Conservation (phyloP, 768 basidiomycete genomes). For the Leccinum subtestaceum region DNA sequence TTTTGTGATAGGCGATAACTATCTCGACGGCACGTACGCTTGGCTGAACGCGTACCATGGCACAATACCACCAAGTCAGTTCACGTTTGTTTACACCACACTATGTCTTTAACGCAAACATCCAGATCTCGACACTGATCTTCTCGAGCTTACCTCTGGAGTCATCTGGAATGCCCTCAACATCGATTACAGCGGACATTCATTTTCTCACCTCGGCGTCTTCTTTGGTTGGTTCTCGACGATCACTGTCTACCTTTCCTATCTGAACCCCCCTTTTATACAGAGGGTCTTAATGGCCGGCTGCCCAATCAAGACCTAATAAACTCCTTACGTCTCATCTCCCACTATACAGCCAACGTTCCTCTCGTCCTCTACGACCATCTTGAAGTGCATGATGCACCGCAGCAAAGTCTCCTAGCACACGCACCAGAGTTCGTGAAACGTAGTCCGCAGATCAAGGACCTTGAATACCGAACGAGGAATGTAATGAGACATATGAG, state of each 20-base stretch:
- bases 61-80: slow-evolving; percentile 58
- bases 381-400: slow-evolving; percentile 47
- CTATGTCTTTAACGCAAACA: not conserved
- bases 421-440: slow-evolving; percentile 49
- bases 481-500: slow-evolving; percentile 69
- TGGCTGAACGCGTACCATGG: slow-evolving; percentile 88
- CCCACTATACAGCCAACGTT: slow-evolving; percentile 69
- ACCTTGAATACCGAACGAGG: slow-evolving; percentile 55
- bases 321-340: slow-evolving; percentile 74
- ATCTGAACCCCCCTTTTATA: not conserved
- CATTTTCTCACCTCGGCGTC: slow-evolving; percentile 92
- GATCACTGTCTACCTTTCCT: not conserved
- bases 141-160: slow-evolving; percentile 67
- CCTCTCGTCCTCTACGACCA: slow-evolving; percentile 83
- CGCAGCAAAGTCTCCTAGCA: slow-evolving; percentile 31
- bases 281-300: slow-evolving; percentile 94
- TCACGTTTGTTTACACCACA: not conserved
- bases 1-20: slow-evolving; percentile 84
- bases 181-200: slow-evolving; percentile 95
- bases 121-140: slow-evolving; percentile 64
- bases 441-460: slow-evolving; percentile 42
- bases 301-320: slow-evolving; percentile 94
- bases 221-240: slow-evolving; percentile 71
- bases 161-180: slow-evolving; percentile 95
- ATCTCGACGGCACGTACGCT: slow-evolving; percentile 89